A percentile compares a stretch with the other conserved stretches of the same genome.
Conservation (phyloP, 2,329 filamentous ascomycete genomes). For the Zymoseptoria ardabiliae region DNA sequence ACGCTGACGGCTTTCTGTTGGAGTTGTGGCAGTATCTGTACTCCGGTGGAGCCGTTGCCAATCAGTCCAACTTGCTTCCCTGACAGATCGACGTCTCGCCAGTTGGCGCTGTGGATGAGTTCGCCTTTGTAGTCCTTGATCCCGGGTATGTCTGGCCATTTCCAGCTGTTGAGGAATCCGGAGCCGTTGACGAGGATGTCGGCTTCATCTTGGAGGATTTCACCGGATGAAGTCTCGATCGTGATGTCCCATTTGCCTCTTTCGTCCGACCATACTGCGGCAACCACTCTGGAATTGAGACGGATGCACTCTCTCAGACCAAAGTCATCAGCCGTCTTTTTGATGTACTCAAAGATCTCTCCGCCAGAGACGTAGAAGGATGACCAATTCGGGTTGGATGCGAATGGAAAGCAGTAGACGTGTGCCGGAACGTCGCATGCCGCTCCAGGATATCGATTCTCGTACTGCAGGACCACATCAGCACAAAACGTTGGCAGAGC, state of each 20-base stretch:
- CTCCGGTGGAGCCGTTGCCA: slow-evolving; percentile 5
- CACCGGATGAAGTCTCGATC: slow-evolving; percentile 13
- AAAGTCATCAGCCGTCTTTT: slow-evolving; percentile 6
- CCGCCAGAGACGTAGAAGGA: slow-evolving; percentile 28
- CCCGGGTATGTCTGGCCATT: slow-evolving; percentile 29
- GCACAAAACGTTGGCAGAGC: not conserved
- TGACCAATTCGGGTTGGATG: slow-evolving; percentile 14
- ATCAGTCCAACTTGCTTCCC: slow-evolving; percentile 7
- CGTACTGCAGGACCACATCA: not conserved
- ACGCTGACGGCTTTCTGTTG: slow-evolving; percentile 35
- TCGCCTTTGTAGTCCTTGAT: slow-evolving; percentile 26
- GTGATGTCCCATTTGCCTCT: slow-evolving; percentile 10
- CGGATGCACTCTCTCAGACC: slow-evolving; percentile 26
- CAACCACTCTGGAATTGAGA: slow-evolving; percentile 38
- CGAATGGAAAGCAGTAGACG: slow-evolving; percentile 29
- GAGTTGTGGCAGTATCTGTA: slow-evolving; percentile 22
- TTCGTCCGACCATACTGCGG: slow-evolving; percentile 36
- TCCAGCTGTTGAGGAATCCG: slow-evolving; percentile 13
- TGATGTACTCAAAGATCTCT: slow-evolving; percentile 30
- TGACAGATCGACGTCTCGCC: slow-evolving; percentile 16
- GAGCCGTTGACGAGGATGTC: slow-evolving; percentile 17
- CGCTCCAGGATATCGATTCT: slow-evolving; percentile 12
- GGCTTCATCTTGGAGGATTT: slow-evolving; percentile 25
- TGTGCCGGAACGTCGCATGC: slow-evolving; percentile 16
- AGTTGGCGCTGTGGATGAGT: slow-evolving; percentile 26